Percentiles rank a stretch among this genome's conserved stretches.
These are phyloP conservation scores for Tolypocladium paradoxum DNA, from an alignment of 2,329 filamentous ascomycete genomes.

Conservation along the genomic window DNA sequence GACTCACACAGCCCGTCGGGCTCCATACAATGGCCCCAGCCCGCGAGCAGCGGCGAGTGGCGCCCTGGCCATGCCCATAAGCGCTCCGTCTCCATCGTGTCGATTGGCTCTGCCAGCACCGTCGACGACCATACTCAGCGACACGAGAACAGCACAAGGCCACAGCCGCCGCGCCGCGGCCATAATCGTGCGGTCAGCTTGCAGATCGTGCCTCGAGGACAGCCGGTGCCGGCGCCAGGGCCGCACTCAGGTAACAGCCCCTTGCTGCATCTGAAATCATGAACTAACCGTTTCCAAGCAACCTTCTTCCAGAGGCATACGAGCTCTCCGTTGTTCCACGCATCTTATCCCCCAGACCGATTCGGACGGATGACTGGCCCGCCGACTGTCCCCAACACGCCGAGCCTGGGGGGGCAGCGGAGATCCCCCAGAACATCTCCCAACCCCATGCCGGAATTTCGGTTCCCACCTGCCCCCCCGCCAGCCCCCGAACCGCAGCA, in stretches of 20 bases:
- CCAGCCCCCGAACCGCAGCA: slow-evolving; percentile 23
- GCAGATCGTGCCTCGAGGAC: slow-evolving; percentile 44
- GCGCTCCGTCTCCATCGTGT: slow-evolving; percentile 73
- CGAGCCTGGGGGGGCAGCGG: slow-evolving; percentile 22
- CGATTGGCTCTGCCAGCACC: slow-evolving; percentile 49
- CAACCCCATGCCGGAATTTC: slow-evolving; percentile 42
- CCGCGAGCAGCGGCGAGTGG: slow-evolving; percentile 18
- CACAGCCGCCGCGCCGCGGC: slow-evolving; percentile 45
- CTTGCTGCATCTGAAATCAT: neutral
- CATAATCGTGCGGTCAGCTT: slow-evolving; percentile 75
- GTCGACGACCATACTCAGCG: slow-evolving; percentile 35
- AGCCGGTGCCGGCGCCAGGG: slow-evolving; percentile 32
- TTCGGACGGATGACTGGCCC: slow-evolving; percentile 29
- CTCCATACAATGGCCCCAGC: slow-evolving; percentile 35
- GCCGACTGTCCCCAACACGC: slow-evolving; percentile 35
- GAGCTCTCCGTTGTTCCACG: slow-evolving; percentile 41
- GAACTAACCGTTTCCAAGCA: slow-evolving; percentile 8
- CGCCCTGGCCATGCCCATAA: slow-evolving; percentile 50
- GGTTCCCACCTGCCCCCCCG: slow-evolving; percentile 40
- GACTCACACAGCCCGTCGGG: slow-evolving; percentile 33
- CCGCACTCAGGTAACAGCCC: slow-evolving; percentile 27
- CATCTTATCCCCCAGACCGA: slow-evolving; percentile 42
- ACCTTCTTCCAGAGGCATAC: slow-evolving; percentile 32
- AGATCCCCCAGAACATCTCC: slow-evolving; percentile 30
- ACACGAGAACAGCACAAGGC: slow-evolving; percentile 29